Conservation (phyloP, 495 filamentous ascomycete species). For the Xylaria acuta region DNA sequence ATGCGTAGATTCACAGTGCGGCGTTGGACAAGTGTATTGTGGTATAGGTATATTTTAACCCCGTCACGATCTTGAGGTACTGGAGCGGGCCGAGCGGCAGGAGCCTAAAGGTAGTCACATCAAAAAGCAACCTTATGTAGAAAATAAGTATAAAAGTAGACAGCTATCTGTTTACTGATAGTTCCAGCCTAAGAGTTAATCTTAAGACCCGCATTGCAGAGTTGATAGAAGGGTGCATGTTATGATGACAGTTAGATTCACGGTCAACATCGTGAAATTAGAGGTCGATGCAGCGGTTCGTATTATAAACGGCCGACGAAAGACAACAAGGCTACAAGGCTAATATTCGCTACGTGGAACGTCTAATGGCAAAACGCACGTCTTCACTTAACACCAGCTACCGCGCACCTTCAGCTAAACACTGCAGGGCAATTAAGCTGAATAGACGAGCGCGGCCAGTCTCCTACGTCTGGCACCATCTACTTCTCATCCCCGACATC, state of each 20-base stretch:
- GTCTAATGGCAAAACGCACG: neutral
- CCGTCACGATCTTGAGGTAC: neutral
- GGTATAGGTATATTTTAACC: neutral
- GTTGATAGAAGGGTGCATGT: neutral
- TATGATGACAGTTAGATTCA: neutral
- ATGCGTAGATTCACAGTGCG: neutral
- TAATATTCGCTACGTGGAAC: neutral
- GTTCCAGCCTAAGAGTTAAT: too few relatives aligned
- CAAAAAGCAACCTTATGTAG: neutral
- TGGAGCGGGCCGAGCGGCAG: neutral
- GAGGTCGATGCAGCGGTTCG: neutral
- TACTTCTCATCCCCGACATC: constrained; percentile 19
- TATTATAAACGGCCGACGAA: neutral
- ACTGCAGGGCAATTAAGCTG: neutral
- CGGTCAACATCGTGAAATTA: neutral
- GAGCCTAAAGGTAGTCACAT: neutral
- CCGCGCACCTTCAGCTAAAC: neutral
- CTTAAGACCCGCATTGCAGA: neutral
- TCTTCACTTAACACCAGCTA: too few relatives aligned
- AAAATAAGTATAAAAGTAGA: neutral
- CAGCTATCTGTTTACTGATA: neutral
- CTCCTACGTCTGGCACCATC: constrained; percentile 17
- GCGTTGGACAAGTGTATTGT: neutral
- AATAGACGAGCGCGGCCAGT: neutral
- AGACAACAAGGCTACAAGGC: neutral